These are phyloP conservation scores for Hansfordia pulvinata DNA, from an alignment of 2,329 filamentous ascomycete genomes.

Conservation along the genomic window DNA sequence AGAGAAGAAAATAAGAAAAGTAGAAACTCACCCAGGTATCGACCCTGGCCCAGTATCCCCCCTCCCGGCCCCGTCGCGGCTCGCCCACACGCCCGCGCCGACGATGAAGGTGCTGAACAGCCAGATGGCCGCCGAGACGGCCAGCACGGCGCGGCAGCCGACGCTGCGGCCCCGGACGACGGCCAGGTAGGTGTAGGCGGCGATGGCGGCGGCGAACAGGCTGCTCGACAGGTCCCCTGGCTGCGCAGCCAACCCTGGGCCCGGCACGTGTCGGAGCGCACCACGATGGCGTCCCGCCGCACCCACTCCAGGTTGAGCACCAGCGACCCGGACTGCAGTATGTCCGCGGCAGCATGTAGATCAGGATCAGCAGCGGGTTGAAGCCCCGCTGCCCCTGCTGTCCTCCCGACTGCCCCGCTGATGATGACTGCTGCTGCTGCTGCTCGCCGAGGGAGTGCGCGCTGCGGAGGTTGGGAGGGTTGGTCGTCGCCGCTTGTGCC, in stretches of 20 bases:
- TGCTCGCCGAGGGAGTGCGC: no score
- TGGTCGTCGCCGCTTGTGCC: no score
- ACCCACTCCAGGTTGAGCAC: constrained; percentile 49
- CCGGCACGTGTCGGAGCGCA: constrained; percentile 40
- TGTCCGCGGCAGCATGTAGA: constrained; percentile 56
- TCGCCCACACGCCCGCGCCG: constrained; percentile 31
- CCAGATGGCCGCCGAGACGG: constrained; percentile 37
- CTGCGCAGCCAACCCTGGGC: constrained; percentile 56
- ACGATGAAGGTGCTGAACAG: constrained; percentile 43
- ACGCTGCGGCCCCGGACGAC: constrained; percentile 43
- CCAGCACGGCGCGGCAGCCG: constrained; percentile 34
- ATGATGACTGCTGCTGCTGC: neutral
- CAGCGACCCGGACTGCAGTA: constrained; percentile 52
- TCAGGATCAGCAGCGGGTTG: constrained; percentile 57
- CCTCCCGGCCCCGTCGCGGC: constrained; percentile 24
- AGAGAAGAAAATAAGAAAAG: neutral
- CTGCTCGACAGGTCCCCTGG: constrained; percentile 53
- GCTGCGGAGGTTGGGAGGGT: no score
- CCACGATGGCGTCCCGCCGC: constrained; percentile 33
- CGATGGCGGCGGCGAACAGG: constrained; percentile 53
- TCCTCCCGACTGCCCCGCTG: neutral
- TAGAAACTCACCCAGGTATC: constrained; percentile 48
- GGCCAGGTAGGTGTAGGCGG: constrained; percentile 50
- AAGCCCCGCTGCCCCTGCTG: constrained; percentile 21
- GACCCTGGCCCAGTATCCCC: constrained; percentile 47